Evolutionary conservation across 345 rosid genomes (phyloP), one percentile per base, ranked within the genome.

Genomic region (Salix dunnii): DNA sequence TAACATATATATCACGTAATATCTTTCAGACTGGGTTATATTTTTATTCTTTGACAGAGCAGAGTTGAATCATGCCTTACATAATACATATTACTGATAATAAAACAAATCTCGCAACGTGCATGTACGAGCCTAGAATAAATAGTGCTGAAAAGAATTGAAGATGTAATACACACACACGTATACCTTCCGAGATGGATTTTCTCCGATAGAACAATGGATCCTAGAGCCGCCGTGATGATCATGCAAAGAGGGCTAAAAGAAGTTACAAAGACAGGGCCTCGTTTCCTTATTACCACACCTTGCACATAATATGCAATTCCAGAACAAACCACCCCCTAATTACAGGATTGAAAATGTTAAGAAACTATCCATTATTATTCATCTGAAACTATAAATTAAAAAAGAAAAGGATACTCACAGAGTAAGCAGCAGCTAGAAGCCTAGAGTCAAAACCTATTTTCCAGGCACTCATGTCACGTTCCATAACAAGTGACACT

Each of bases 281-380:
- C 99, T 75, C 86, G 70, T 71, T 88, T 87, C 64, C 79, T 89
- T 4, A 82, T 86, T 43, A 93, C 96, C 35, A 90, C 73, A 46
- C 89, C 92, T 88, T 95, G 99, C 68, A 91, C 83, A 68, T 91
- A 95, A 71, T 88, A 95, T 5, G 99, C 97, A 53, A 89, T 70
- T 33, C 97, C 97, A 51, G 99, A 95, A 83, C 99, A 93, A 20
- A 93, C 89, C 76, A 93, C 87, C 67, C 99, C 99, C 99, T 95
- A n/a, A 23, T 65, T 8, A 66, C 35, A 38, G 1, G 35, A 9
- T 27, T 35, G 49, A 67, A 64, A 14, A 16, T 12, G 53, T 16
- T 51, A 77, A 6, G 20, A 58, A 58, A 6, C 10, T 58, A 14
- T 58, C 27, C 27, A 28, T 10, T 14, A 23, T 18, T 20, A 20